Evolutionary conservation across 2,329 filamentous ascomycete genomes (phyloP), one percentile per base, ranked within the genome.

Genomic region (Catunica adiposa): DNA sequence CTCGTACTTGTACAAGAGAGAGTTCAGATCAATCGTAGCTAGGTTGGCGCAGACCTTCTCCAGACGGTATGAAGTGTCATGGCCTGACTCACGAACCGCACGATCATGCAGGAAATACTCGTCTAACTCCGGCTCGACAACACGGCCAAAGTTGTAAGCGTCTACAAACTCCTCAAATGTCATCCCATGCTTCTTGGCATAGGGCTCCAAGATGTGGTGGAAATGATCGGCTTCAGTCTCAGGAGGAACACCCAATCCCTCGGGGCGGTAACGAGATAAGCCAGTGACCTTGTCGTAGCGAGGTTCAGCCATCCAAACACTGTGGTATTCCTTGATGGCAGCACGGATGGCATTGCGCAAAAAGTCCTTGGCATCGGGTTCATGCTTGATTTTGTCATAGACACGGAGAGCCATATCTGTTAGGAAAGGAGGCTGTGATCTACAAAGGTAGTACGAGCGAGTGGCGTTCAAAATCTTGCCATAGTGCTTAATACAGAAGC

Each of bases 381-480:
- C 85, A 62, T 89, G 82, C 71, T 89, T 88, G 68, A 96, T 97
- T 65, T 84, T 85, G 63, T 96, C 89, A 66, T 92, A 97, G 44
- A 95, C 88, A 56, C 89, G 84, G 52, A 97, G 74, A 9, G 90
- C 86, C 89, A 98, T 96, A 68, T 98, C 92, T 1, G 92, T 98
- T 56, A 98, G 73, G 71, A 98, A 97, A 0, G 92, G 92, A 1
- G 92, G 92, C 68, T 98, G 92, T 1, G 92, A 96, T 58, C 92
- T 84, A 61, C 81, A 84, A 15, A 98, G 80, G 66, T 98, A 98
- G 73, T 98, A 98, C 1, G 89, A 89, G 37, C 92, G 80, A 57
- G 92, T 98, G 53, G 92, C 92, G 68, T 98, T 98, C 61, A 97
- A 79, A 59, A 98, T 95, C 73, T 97, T 98, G 64, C 89, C 90